phyloP scores from a whole-genome alignment of 345 rosid genomes.

The Luvunga scandens region DNA sequence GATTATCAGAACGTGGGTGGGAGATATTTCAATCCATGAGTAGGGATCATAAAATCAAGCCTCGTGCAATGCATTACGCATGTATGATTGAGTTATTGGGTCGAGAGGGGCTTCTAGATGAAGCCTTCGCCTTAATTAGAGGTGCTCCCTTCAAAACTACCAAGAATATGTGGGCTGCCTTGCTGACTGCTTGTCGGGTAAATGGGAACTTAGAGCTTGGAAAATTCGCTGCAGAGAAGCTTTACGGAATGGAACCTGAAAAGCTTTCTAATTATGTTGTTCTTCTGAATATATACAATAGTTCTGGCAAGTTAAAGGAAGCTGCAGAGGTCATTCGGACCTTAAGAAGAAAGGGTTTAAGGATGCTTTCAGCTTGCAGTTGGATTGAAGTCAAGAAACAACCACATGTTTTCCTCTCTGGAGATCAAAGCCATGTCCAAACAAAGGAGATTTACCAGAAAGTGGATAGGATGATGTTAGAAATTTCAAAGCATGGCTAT shows the following conservation, averaged over 20 bases:
- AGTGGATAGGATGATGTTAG: constrained; percentile 58
- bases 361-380: constrained; percentile 69
- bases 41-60: constrained; percentile 58
- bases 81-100: constrained; percentile 81
- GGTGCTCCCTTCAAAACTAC: constrained; percentile 66
- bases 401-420: constrained; percentile 56
- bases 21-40: constrained; percentile 70
- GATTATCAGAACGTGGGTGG: constrained; percentile 69
- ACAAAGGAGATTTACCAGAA: constrained; percentile 55
- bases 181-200: constrained; percentile 77
- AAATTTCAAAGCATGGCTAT: constrained; percentile 58
- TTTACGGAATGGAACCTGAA: constrained; percentile 78
- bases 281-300: constrained; percentile 69
- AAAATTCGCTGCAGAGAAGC: constrained; percentile 71
- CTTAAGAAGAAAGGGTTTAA: constrained; percentile 68
- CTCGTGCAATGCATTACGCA: constrained; percentile 84
- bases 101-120: constrained; percentile 73
- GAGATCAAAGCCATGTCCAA: constrained; percentile 55
- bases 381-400: constrained; percentile 71
- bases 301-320: constrained; percentile 63
- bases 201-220: constrained; percentile 76
- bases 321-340: constrained; percentile 64
- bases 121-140: constrained; percentile 73
- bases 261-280: constrained; percentile 76
- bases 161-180: constrained; percentile 89